These are phyloP conservation scores for Tuber microsphaerosporum DNA, from an alignment of 495 filamentous ascomycete genomes.

Conservation along the genomic window DNA sequence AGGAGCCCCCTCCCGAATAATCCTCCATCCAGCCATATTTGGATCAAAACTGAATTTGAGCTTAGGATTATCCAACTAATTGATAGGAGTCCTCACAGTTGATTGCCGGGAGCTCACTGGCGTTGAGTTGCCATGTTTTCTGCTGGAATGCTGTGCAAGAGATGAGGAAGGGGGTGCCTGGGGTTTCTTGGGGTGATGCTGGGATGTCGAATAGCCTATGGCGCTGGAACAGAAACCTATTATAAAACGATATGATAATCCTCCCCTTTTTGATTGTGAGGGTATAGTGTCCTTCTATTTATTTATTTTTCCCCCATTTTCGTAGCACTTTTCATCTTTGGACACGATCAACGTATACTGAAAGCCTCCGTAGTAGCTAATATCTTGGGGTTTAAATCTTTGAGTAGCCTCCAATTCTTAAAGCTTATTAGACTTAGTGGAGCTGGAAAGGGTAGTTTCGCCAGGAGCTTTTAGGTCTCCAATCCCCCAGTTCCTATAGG, in stretches of 20 bases:
- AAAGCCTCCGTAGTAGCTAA: not conserved
- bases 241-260: not conserved
- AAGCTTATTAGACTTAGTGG: no score
- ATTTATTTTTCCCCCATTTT: not conserved
- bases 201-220: not conserved
- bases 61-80: not conserved
- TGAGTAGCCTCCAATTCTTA: no score
- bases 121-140: not conserved
- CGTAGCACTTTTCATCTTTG: not conserved
- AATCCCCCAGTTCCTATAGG: no score
- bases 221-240: not conserved
- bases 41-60: not conserved
- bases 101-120: not conserved
- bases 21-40: not conserved
- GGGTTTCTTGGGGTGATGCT: not conserved
- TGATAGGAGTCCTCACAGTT: not conserved
- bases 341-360: not conserved
- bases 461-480: no score
- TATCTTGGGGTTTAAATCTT: no score
- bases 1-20: no score
- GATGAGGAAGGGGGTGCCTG: not conserved
- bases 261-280: not conserved
- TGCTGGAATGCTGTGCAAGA: not conserved
- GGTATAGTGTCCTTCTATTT: not conserved
- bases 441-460: no score